Percentiles rank a stretch among this genome's conserved stretches.
phyloP scores from a whole-genome alignment of 2,329 filamentous ascomycete species.

The Metarhizium anisopliae region DNA sequence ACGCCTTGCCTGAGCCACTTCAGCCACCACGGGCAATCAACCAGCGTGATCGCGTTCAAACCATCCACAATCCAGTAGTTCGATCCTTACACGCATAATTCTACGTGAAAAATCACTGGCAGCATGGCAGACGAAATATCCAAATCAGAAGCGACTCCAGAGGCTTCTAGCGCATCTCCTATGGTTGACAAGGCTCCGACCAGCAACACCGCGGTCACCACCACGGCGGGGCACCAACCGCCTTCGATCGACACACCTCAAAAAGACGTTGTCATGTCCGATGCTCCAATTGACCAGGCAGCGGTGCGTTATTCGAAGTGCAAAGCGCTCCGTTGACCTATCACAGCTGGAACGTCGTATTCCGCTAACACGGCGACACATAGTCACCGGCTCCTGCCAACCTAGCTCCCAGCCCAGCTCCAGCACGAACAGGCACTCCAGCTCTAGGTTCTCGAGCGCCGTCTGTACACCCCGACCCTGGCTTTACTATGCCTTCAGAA shows the following conservation, averaged over 20 bases:
- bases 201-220: slow-evolving; percentile 10
- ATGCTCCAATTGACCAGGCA: slow-evolving; percentile 31
- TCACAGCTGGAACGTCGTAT: neutral
- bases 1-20: neutral
- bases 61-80: neutral
- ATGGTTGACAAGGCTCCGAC: slow-evolving; percentile 13
- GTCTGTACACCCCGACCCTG: slow-evolving; percentile 46
- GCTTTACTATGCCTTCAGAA: slow-evolving; percentile 47
- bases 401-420: slow-evolving; percentile 31
- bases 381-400: slow-evolving; percentile 28
- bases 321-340: neutral
- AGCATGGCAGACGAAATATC: slow-evolving; percentile 22
- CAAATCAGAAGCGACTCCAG: slow-evolving; percentile 12
- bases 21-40: slow-evolving; percentile 4
- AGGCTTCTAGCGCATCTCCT: slow-evolving; percentile 12
- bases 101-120: neutral
- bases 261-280: slow-evolving; percentile 35
- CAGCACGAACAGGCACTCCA: slow-evolving; percentile 40
- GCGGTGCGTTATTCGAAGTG: slow-evolving; percentile 22
- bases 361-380: neutral
- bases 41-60: neutral
- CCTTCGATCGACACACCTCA: slow-evolving; percentile 14
- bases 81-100: neutral
- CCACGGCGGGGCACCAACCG: slow-evolving; percentile 6
- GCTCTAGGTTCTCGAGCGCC: slow-evolving; percentile 43